Evolutionary conservation across 1,284 basidiomycete genomes (phyloP).

Genomic region (Heterobasidion occidentale): DNA sequence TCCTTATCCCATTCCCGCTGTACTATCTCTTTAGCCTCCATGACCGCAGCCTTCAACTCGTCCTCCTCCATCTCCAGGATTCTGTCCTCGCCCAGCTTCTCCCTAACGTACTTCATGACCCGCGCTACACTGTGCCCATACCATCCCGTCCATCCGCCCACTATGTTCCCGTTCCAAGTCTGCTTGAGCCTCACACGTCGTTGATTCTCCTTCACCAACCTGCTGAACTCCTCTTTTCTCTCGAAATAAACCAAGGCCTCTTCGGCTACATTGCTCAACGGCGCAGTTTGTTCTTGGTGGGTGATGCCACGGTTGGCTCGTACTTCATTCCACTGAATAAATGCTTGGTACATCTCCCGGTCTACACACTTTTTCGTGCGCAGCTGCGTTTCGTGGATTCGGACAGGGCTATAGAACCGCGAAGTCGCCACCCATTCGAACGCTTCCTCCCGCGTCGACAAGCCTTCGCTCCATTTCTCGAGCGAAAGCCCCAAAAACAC

Average conservation of each 20-base stretch:
- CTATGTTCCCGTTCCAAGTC: constrained; percentile 41
- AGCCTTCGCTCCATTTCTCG: constrained; percentile 42
- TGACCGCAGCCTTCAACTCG: too few relatives aligned
- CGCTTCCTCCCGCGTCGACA: constrained; percentile 39
- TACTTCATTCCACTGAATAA: constrained; percentile 38
- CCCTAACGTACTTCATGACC: constrained; percentile 40
- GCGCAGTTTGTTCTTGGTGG: constrained; percentile 8
- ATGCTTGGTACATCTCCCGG: constrained; percentile 54
- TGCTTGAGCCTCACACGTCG: constrained; percentile 30
- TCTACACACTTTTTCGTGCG: constrained; percentile 33
- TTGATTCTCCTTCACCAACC: constrained; percentile 22
- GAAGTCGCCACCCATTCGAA: constrained; percentile 52
- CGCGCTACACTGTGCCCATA: constrained; percentile 39
- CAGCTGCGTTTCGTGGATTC: constrained; percentile 23
- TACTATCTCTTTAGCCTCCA: too few relatives aligned
- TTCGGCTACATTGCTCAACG: constrained; percentile 21
- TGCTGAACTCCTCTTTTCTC: constrained; percentile 41
- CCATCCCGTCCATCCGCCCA: constrained; percentile 47
- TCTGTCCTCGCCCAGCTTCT: constrained; percentile 18
- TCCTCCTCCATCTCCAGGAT: constrained; percentile 11
- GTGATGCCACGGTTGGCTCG: constrained; percentile 2
- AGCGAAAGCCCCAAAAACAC: constrained; percentile 49
- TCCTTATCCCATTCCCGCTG: too few relatives aligned
- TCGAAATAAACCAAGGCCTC: constrained; percentile 47
- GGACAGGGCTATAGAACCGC: constrained; percentile 38